phyloP scores from a whole-genome alignment of 2,329 filamentous ascomycete species.

The Thelonectria rubi region DNA sequence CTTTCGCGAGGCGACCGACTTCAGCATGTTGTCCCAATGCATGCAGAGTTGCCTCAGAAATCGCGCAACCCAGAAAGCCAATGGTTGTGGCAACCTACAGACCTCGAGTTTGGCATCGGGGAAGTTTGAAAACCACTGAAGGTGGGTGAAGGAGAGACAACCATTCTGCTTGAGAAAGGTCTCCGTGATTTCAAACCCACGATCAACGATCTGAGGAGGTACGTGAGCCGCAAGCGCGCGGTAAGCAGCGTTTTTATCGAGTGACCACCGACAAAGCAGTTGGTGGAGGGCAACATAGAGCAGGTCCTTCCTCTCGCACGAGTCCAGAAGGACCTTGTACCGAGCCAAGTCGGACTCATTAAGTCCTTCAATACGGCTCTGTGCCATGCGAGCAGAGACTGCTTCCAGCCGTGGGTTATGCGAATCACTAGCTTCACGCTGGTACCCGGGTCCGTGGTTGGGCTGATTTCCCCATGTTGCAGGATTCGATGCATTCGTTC shows the following conservation, averaged over 20 bases:
- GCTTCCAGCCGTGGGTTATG: constrained; percentile 15
- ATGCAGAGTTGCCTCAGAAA: constrained; percentile 40
- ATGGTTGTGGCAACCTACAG: constrained; percentile 8
- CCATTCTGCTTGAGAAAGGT: constrained; percentile 38
- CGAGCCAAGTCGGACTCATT: constrained; percentile 55
- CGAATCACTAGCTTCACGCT: background rate
- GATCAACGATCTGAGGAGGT: constrained; percentile 28
- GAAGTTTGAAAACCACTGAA: constrained; percentile 45
- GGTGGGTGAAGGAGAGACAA: constrained; percentile 33
- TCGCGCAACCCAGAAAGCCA: constrained; percentile 24
- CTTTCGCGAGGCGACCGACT: constrained; percentile 25
- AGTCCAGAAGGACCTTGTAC: constrained; percentile 63
- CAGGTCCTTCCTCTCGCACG: constrained; percentile 63
- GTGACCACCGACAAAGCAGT: constrained; percentile 66
- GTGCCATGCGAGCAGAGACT: constrained; percentile 37
- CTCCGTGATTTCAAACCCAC: constrained; percentile 34
- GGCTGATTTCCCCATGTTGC: constrained; percentile 13
- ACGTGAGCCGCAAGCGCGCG: constrained; percentile 29
- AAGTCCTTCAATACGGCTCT: constrained; percentile 24
- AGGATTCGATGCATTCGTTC: background rate
- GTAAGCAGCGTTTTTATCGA: constrained; percentile 48
- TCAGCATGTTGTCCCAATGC: constrained; percentile 35
- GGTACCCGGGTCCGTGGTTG: constrained; percentile 28
- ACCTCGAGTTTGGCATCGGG: constrained; percentile 32
- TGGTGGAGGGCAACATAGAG: constrained; percentile 75